Evolutionary conservation across 2,329 filamentous ascomycete genomes (phyloP), one percentile per base, ranked within the genome.

Genomic region (Catunica adiposa): DNA sequence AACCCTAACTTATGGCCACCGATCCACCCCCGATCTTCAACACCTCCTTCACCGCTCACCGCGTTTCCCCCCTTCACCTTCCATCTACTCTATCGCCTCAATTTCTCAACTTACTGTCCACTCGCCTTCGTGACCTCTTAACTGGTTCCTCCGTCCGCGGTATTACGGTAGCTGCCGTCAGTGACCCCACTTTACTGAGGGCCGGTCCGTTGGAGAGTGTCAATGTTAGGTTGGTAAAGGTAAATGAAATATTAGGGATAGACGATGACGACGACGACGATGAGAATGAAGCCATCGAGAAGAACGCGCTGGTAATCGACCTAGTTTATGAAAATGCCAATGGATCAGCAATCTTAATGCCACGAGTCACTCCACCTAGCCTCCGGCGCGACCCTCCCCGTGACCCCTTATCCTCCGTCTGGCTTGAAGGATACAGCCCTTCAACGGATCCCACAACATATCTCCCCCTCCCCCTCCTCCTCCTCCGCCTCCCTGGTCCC

Each of bases 101-200:
- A 0, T 69, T 71, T 2, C 68, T 80, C 1, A 64, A 68, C 14
- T 56, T 63, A 0, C 66, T 80, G 0, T 71, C 74, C 0, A 69
- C 69, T 6, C 69, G 73, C 1, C 65, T 81, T 1, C 73, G 77
- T 40, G 77, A 80, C 51, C 69, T 69, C 1, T 69, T 80, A 0
- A 75, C 79, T 0, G 77, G 77, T 15, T 77, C 80, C 60, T 73
- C 78, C 1, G 74, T 80, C n/a, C 74, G 78, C 56, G 78, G 78
- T 46, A 73, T 80, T 17, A 75, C 80, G 60, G 71, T 81, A 17
- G 48, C 54, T 3, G 69, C 71, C 51, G 66, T 68, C 3, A 69
- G 68, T 17, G 72, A 73, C 25, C 69, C 61, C 5, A 59, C 63
- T 0, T 61, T 73, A 22, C 66, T 67, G 0, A 64, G 68, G 7